Conservation (phyloP, 139 green algal genomes). For the Desmodesmus armatus region DNA sequence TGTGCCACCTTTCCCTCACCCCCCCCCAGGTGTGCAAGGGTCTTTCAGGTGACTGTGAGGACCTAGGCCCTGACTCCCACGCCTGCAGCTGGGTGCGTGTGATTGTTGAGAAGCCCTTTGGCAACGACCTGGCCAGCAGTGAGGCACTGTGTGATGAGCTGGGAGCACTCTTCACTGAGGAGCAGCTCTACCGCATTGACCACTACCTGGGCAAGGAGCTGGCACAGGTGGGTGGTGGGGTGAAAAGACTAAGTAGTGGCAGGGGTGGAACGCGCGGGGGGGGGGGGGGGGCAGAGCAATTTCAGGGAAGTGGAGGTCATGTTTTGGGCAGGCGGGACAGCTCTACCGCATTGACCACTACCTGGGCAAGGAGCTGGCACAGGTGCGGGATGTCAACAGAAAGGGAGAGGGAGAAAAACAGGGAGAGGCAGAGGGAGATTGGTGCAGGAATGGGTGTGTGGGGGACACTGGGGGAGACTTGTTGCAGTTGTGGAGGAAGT, state of each 20-base stretch:
- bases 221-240: conserved; percentile 66
- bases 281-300: too few species aligned
- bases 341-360: conserved; percentile 99
- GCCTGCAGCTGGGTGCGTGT: conserved; percentile 70
- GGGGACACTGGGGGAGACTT: too few species aligned
- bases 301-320: too few species aligned
- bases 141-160: conserved; percentile 86
- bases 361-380: conserved; percentile 96
- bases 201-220: conserved; percentile 99
- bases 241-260: too few species aligned
- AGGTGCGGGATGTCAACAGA: too few species aligned
- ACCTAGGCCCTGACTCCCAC: not conserved
- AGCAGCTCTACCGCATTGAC: conserved; percentile 96
- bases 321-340: too few species aligned
- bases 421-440: too few species aligned
- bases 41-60: not conserved
- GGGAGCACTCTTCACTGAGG: conserved; percentile 85
- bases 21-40: not conserved
- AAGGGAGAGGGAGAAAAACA: too few species aligned
- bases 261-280: too few species aligned
- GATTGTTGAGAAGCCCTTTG: conserved; percentile 94
- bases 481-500: too few species aligned
- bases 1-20: too few species aligned
- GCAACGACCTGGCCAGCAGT: conserved; percentile 82
- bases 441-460: too few species aligned